Base-by-base conservation (phyloP, 495 filamentous ascomycete genomes). In the Annulohypoxylon maeteangense region DNA sequence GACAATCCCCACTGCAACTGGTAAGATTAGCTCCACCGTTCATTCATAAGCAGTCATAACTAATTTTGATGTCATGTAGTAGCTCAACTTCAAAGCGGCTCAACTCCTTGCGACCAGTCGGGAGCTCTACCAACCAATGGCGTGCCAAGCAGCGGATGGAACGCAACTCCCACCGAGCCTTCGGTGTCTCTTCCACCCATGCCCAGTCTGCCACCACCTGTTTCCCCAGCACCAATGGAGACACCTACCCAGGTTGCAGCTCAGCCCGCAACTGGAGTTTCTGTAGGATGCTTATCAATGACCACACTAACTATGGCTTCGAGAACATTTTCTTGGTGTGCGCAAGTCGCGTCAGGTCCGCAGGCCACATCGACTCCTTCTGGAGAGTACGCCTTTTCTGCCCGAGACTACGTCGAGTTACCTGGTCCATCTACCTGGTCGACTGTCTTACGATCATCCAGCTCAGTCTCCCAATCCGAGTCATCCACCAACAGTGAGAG, bases 311-410 rank as follows among this genome's bases (percentile, higher is more conserved):
- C 71, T 16, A 67, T 77, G 58, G 66, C 51, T 7, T 74, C 73
- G 34, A 74, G 69, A 42, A 77, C 73, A 1, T 75, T 75, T 20
- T 75, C 73, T n/a, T 77, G 75, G 75, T 77, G 75, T 62, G 70
- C 57, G 47, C 70, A 74, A 53, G 62, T 77, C 18, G 67, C 69
- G 48, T 61, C 73, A 44, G 68, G 36, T 18, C 32, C 48, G 14
- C 48, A 62, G 18, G 48, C 34, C 11, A 69, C 60, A 45, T 40
- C 40, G 4, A 55, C 38, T 31, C 44, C 54, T 6, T 18, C 74
- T 23, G 70, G 65, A 31, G 68, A 65, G 32, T 75, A 78, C 16
- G 65, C 68, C 31, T 75, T 75, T 65, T 76, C 75, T 63, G 53
- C 51, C n/a, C 65, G 62, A 61, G 61, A 68, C 34, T 66, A 72